Percentiles rank a stretch among this genome's conserved stretches.
These are phyloP conservation scores for Didymella lethalis DNA, from an alignment of 2,329 filamentous ascomycete genomes.

Conservation along the genomic window DNA sequence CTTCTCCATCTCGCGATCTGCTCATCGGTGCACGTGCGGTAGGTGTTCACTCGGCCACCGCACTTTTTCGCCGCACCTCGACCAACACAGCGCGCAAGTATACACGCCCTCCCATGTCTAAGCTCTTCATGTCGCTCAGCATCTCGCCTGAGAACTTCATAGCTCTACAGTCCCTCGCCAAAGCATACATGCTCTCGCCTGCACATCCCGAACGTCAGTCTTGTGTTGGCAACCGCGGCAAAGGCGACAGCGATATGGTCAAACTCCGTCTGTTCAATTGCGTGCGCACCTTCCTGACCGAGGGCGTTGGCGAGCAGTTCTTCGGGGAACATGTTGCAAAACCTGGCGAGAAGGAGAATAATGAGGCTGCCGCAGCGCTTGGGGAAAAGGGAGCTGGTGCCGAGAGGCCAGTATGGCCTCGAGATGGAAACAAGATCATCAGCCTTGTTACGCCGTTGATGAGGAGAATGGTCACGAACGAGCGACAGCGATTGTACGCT, in stretches of 20 bases:
- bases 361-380: conserved; percentile 45
- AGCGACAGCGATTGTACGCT: conserved; percentile 65
- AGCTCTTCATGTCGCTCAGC: conserved; percentile 64
- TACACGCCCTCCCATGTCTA: conserved; percentile 66
- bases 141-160: conserved; percentile 65
- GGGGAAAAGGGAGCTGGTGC: conserved; percentile 51
- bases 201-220: conserved; percentile 62
- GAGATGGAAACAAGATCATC: conserved; percentile 63
- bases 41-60: conserved; percentile 61
- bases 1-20: conserved; percentile 30
- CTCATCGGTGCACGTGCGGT: conserved; percentile 56
- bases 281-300: conserved; percentile 62
- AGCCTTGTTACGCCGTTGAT: conserved; percentile 65
- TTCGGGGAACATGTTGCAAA: conserved; percentile 54
- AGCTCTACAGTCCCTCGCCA: conserved; percentile 63
- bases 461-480: conserved; percentile 67
- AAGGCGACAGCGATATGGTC: conserved; percentile 64
- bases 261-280: conserved; percentile 65
- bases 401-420: conserved; percentile 61
- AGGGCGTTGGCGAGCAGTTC: conserved; percentile 60
- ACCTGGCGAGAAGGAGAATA: conserved; percentile 43
- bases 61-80: conserved; percentile 58
- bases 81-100: conserved; percentile 61
- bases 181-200: conserved; percentile 65
- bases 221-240: conserved; percentile 65